phyloP scores from a whole-genome alignment of 2,329 filamentous ascomycete species.

The Fusarium sp. region DNA sequence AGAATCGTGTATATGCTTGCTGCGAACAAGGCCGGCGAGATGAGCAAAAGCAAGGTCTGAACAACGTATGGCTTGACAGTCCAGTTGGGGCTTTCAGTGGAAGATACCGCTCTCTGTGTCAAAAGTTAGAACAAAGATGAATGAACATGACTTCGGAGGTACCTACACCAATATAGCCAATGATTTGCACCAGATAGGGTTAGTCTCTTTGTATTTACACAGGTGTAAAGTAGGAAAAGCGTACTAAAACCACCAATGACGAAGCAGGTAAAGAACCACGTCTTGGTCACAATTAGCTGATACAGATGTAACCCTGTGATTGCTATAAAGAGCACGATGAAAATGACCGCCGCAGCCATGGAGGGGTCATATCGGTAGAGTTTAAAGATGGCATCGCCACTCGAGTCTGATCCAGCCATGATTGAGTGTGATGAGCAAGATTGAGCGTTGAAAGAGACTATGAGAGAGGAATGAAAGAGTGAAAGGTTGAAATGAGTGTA shows the following conservation, averaged over 20 bases:
- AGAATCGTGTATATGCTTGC: background rate
- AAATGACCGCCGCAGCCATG: background rate
- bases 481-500: background rate
- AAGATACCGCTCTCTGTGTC: background rate
- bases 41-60: background rate
- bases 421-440: background rate
- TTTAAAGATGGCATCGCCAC: background rate
- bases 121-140: background rate
- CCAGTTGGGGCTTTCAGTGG: background rate
- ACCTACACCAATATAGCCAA: background rate
- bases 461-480: background rate
- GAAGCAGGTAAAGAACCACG: background rate
- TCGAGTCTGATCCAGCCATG: background rate
- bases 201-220: background rate
- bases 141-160: background rate
- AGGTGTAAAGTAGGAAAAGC: background rate
- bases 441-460: background rate
- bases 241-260: background rate
- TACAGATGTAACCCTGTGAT: background rate
- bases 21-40: background rate
- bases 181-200: background rate
- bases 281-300: background rate
- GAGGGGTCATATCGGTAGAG: background rate
- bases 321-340: background rate
- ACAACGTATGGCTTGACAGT: background rate